Evolutionary conservation across 2,329 filamentous ascomycete species (phyloP), one percentile per base, ranked within the genome.

Genomic region (Epichloe uncinata): DNA sequence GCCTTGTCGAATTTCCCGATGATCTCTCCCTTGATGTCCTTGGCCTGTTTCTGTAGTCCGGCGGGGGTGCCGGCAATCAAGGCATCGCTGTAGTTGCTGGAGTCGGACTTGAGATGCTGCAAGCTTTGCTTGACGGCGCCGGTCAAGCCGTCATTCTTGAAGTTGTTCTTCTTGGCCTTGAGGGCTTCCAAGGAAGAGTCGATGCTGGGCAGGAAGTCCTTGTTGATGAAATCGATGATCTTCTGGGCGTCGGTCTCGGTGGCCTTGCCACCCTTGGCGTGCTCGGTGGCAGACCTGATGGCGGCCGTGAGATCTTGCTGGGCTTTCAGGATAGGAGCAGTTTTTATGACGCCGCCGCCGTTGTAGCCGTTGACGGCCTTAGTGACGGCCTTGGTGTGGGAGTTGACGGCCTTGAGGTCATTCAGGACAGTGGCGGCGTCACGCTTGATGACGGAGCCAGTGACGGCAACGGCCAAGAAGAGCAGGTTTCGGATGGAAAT

Each of bases 401-500:
- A 1, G 38, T 49, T 49, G 37, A 52, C n/a, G 37, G 5, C 18
- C 5, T 40, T 0, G 37, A 52, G 42, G 20, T 35, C 37, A 5
- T 16, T 5, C 42, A 30, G 35, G 42, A 47, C 9, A 6, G 16
- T 11, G 7, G 15, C 18, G 34, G 11, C 42, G 37, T 49, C 50
- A 5, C 50, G 50, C 33, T 30, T 22, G 9, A 35, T 30, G 46
- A 48, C 37, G 16, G 46, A 48, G 41, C 48, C 42, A 3, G 42
- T 41, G 35, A 45, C 48, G 36, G 48, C 42, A 20, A 50, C 48
- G 16, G 48, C 48, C 15, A 50, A 13, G 42, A 50, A 50, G 36
- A 50, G 35, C 26, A 50, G 48, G 26, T 50, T 50, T 26, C 42
- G 43, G 35, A 50, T 12, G 11, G 48, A 50, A 5, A 50, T 11